These are phyloP conservation scores for Cornus florida DNA, from an alignment of 148 eudicot species.

Conservation along the genomic window DNA sequence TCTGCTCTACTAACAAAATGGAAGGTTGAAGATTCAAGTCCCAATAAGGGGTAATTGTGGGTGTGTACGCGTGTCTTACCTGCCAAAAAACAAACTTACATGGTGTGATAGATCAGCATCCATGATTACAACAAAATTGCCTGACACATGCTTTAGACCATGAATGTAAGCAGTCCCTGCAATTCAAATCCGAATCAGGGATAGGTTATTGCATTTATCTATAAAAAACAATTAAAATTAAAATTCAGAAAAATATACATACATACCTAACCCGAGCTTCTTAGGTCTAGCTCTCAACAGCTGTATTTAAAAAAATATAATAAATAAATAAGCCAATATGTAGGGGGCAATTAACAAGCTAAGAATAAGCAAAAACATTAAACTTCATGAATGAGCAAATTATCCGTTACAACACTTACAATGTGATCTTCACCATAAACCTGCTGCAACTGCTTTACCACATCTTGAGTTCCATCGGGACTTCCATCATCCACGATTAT, in stretches of 20 bases:
- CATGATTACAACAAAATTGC: slow-evolving; percentile 39
- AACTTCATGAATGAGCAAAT: too few species aligned
- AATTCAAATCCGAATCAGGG: slow-evolving; percentile 13
- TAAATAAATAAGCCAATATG: not conserved
- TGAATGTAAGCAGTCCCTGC: slow-evolving; percentile 34
- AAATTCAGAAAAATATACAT: not conserved
- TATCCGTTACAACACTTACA: slow-evolving; percentile 38
- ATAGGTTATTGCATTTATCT: not conserved
- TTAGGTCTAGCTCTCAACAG: slow-evolving; percentile 83
- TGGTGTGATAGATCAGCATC: slow-evolving; percentile 51
- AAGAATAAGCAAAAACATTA: not conserved
- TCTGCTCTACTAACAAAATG: too few species aligned
- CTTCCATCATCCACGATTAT: slow-evolving; percentile 98
- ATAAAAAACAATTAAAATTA: not conserved
- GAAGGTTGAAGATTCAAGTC: too few species aligned
- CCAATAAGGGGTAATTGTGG: too few species aligned
- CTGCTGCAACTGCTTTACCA: slow-evolving; percentile 81
- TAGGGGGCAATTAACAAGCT: not conserved
- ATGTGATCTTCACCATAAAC: slow-evolving; percentile 88
- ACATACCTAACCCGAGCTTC: slow-evolving; percentile 93
- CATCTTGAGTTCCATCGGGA: slow-evolving; percentile 98
- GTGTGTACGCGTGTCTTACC: too few species aligned
- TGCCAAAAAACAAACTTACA: slow-evolving; percentile 36
- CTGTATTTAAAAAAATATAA: slow-evolving; percentile 39
- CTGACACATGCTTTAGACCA: slow-evolving; percentile 42